Percentiles rank a stretch among this genome's conserved stretches.
These are phyloP conservation scores for Ceratocystis destructans DNA, from an alignment of 2,329 filamentous ascomycete genomes.

Conservation along the genomic window DNA sequence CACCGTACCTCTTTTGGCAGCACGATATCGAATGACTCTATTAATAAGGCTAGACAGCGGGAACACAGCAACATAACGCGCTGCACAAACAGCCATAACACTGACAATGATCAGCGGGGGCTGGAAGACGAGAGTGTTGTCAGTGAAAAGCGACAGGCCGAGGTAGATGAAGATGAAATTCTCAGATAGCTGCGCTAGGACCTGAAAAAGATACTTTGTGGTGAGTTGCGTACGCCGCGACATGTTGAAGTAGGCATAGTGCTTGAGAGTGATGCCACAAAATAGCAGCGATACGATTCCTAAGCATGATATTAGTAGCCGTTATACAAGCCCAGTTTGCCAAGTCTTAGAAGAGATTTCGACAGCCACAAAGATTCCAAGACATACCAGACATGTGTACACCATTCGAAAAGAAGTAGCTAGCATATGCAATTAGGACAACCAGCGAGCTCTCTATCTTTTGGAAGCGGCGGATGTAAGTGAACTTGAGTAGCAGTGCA, in stretches of 20 bases:
- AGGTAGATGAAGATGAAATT: slow-evolving; percentile 99
- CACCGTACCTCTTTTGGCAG: slow-evolving; percentile 54
- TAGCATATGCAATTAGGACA: slow-evolving; percentile 85
- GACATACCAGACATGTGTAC: slow-evolving; percentile 81
- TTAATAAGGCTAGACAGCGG: slow-evolving; percentile 83
- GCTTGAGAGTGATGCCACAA: slow-evolving; percentile 95
- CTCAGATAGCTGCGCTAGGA: slow-evolving; percentile 86
- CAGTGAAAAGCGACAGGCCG: slow-evolving; percentile 85
- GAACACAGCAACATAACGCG: slow-evolving; percentile 88
- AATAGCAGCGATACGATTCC: slow-evolving; percentile 94
- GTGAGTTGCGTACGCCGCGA: slow-evolving; percentile 92
- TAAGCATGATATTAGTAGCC: slow-evolving; percentile 27
- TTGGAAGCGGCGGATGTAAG: slow-evolving; percentile 77
- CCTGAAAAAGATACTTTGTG: slow-evolving; percentile 94
- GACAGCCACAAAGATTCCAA: slow-evolving; percentile 14
- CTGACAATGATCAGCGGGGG: slow-evolving; percentile 91
- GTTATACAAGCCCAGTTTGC: background rate
- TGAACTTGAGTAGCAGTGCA: slow-evolving; percentile 84
- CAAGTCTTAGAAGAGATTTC: background rate
- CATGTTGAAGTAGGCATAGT: slow-evolving; percentile 99
- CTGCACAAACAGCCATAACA: slow-evolving; percentile 78
- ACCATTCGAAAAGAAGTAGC: slow-evolving; percentile 95
- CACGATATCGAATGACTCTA: slow-evolving; percentile 78
- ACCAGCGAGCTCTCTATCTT: slow-evolving; percentile 96
- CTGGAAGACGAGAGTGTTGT: slow-evolving; percentile 76